phyloP scores from a whole-genome alignment of 169 alveolate species.

The Fabrea salina region DNA sequence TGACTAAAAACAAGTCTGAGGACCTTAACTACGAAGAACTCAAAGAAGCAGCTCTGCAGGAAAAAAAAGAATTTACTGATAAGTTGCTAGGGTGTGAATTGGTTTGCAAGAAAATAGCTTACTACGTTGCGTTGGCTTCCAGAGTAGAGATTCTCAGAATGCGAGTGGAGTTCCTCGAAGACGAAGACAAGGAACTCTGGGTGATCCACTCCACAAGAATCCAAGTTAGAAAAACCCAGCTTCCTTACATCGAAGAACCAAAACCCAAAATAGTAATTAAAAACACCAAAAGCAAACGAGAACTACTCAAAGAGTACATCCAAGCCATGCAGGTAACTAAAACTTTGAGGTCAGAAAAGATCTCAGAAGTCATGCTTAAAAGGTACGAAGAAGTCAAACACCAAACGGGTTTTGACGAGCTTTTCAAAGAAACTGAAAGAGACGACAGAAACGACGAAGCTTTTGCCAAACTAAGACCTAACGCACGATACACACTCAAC shows the following conservation, averaged over 20 bases:
- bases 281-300: background rate
- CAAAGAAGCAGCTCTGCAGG: background rate
- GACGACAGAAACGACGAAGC: background rate
- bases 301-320: background rate
- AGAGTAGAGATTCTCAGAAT: slow-evolving; percentile 17
- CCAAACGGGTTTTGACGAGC: background rate
- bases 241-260: background rate
- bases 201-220: slow-evolving; percentile 34
- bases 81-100: background rate
- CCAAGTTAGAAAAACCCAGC: background rate
- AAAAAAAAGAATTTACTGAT: background rate
- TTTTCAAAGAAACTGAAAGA: background rate
- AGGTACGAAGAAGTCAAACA: slow-evolving; percentile 4
- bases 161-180: slow-evolving; percentile 36
- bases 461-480: slow-evolving; percentile 23
- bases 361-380: background rate
- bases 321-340: background rate
- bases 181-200: slow-evolving; percentile 43
- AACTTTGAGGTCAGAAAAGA: background rate
- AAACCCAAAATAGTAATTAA: background rate
- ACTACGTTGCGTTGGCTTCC: background rate
- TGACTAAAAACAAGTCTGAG: background rate
- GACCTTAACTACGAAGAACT: background rate
- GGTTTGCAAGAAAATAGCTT: slow-evolving; percentile 24
- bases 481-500: slow-evolving; percentile 15